Evolutionary conservation across 2,329 filamentous ascomycete genomes (phyloP), one percentile per base, ranked within the genome.

Genomic region (Calonectria naviculata): DNA sequence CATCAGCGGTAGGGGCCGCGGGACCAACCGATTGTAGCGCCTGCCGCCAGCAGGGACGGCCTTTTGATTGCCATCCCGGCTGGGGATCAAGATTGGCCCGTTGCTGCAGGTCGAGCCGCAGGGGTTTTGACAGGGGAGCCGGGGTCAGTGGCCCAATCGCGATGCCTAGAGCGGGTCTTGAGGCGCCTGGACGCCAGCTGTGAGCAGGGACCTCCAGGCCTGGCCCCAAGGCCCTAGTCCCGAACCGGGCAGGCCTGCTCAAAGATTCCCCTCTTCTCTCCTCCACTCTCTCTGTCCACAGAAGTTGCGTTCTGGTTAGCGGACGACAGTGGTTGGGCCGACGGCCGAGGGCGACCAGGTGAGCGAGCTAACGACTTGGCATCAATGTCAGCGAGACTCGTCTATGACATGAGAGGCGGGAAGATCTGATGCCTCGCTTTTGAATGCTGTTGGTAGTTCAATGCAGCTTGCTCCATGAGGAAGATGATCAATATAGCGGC

Each of bases 21-120:
- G 86, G 83, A 84, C 83, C 83, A 84, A 84, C 83, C 83, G 83
- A 82, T 81, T 79, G 77, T 82, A 83, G 83, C 81, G 81, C 78
- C 75, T 76, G 74, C 77, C 76, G 74, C 74, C 67, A 65, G 62
- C 80, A 80, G 71, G 81, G 80, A 67, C 75, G 44, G 61, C 17
- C 54, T 58, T 70, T 71, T 76, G 72, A 60, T 65, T 68, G 67
- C 71, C 31, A 74, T 74, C 82, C 82, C 79, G 73, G 80, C 76
- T 78, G 71, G 75, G 78, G 78, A 80, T 80, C 80, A 78, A 82
- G 84, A 85, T 85, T 85, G 84, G 84, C 79, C 82, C 75, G 70
- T 75, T 81, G 75, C 77, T 75, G 77, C 80, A 80, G 73, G 76
- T 78, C 73, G 67, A 72, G 77, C 77, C 71, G 68, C 76, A 78